These are phyloP conservation scores for Verticillium longisporum DNA, from an alignment of 2,329 filamentous ascomycete genomes.

Conservation along the genomic window DNA sequence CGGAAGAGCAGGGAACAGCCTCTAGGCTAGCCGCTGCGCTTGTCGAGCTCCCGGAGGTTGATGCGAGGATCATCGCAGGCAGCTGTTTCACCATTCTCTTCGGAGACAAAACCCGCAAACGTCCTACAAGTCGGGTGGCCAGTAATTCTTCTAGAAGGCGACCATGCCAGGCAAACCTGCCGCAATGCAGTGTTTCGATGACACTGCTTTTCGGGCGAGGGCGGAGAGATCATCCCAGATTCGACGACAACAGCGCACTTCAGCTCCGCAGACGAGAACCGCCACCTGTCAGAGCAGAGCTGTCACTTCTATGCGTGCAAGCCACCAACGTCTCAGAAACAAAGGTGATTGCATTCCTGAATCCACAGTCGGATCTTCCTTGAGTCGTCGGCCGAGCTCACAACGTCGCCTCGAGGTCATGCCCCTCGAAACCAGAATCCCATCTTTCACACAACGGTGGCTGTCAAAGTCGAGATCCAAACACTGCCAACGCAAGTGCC, in stretches of 20 bases:
- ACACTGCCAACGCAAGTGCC: background rate
- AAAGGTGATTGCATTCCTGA: no score
- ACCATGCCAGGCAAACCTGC: background rate
- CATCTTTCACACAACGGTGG: no score
- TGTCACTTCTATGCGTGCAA: background rate
- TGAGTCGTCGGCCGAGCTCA: no score
- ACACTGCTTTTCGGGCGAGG: background rate
- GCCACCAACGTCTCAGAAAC: no score
- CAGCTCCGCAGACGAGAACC: background rate
- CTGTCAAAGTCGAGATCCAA: background rate
- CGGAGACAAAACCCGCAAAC: background rate
- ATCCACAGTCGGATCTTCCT: no score
- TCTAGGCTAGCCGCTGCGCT: background rate
- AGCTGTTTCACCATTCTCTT: background rate
- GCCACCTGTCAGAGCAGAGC: background rate
- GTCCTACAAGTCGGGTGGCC: background rate
- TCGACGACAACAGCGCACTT: background rate
- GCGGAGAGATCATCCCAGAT: no score
- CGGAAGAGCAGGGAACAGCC: background rate
- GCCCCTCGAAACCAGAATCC: no score
- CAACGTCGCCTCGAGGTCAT: no score
- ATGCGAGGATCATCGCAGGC: background rate
- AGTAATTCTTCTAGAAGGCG: background rate
- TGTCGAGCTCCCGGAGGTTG: background rate
- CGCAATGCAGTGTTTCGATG: background rate